phyloP scores from a whole-genome alignment of 192 early-diverging fungal species.

The Coemansia sp. region DNA sequence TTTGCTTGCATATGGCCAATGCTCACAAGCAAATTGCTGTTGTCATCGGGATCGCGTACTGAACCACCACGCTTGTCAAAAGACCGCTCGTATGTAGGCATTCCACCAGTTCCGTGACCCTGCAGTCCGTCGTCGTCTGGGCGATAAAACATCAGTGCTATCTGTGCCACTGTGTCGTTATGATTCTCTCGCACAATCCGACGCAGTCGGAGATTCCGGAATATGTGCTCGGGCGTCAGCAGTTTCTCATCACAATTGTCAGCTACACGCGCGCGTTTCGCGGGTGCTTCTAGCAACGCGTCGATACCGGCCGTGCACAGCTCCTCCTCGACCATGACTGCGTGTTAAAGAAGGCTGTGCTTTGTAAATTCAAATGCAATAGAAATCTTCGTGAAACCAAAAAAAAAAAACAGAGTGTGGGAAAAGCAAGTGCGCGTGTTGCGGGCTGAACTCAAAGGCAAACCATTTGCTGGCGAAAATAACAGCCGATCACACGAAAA shows the following conservation, averaged over 20 bases:
- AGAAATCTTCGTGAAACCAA: too few species aligned
- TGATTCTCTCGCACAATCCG: conserved; percentile 93
- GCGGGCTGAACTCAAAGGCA: neutral
- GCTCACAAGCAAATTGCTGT: conserved; percentile 73
- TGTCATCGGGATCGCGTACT: conserved; percentile 62
- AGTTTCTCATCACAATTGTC: conserved; percentile 26
- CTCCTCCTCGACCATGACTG: neutral
- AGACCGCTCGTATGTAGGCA: conserved; percentile 52
- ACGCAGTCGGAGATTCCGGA: conserved; percentile 73
- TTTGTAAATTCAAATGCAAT: conserved; percentile 1
- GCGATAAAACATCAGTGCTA: conserved; percentile 73
- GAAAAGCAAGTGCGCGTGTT: neutral
- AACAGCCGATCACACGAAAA: too few species aligned
- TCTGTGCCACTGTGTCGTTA: conserved; percentile 67
- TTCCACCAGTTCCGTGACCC: conserved; percentile 53
- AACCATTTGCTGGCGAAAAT: neutral
- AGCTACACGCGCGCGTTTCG: conserved; percentile 42
- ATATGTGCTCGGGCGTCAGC: conserved; percentile 58
- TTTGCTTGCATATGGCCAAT: conserved; percentile 72
- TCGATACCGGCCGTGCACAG: neutral
- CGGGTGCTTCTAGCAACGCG: conserved; percentile 13
- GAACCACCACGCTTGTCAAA: conserved; percentile 74
- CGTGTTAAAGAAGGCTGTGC: neutral
- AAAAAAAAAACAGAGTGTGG: neutral
- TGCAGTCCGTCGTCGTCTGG: conserved; percentile 28